These are phyloP conservation scores for Xylona heveae DNA, from an alignment of 495 filamentous ascomycete genomes.

Conservation along the genomic window DNA sequence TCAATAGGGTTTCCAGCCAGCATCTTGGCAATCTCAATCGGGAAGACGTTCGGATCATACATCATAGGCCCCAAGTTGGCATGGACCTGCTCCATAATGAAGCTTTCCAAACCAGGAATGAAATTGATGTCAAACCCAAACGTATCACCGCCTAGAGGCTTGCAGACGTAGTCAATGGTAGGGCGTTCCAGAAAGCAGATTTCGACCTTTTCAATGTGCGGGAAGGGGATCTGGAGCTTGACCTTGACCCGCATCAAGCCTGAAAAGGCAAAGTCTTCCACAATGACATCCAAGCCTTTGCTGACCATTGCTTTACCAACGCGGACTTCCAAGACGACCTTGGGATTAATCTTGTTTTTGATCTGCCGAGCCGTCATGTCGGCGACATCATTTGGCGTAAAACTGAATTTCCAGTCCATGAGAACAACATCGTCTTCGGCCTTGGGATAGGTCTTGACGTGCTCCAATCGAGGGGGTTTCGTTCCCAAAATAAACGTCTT, in stretches of 20 bases:
- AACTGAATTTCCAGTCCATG: constrained; percentile 99
- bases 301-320: constrained; percentile 87
- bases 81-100: constrained; percentile 94
- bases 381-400: constrained; percentile 80
- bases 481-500: constrained; percentile 81
- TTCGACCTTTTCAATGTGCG: constrained; percentile 81
- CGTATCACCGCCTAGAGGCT: constrained; percentile 84
- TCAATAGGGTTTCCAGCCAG: constrained; percentile 87
- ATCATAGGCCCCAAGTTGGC: constrained; percentile 84
- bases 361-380: constrained; percentile 81
- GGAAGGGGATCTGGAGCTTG: constrained; percentile 89
- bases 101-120: constrained; percentile 77
- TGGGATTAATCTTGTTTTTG: constrained; percentile 91
- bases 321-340: constrained; percentile 81
- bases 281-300: constrained; percentile 92
- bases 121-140: constrained; percentile 99
- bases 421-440: constrained; percentile 84
- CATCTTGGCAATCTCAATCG: constrained; percentile 97
- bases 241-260: constrained; percentile 93
- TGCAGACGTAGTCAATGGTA: constrained; percentile 87
- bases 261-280: constrained; percentile 89
- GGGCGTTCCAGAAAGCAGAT: constrained; percentile 64
- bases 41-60: constrained; percentile 94
- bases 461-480: constrained; percentile 88
- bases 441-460: constrained; percentile 95